A percentile compares a stretch with the other conserved stretches of the same genome.
Evolutionary conservation across 1,139 yeast genomes (phyloP).

Genomic region (Saccharomyces hybrid): DNA sequence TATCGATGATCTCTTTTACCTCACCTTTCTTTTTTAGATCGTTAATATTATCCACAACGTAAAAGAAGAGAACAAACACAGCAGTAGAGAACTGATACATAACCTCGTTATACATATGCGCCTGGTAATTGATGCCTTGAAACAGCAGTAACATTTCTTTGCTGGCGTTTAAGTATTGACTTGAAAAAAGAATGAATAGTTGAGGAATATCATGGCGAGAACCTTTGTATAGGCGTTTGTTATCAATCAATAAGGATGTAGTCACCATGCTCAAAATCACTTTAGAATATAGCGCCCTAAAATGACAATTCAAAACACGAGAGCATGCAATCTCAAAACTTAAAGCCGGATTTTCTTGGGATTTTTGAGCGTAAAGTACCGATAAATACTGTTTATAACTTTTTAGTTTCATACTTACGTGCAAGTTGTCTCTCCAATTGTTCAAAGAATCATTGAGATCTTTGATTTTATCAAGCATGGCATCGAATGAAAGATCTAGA

Average conservation of each 20-base stretch:
- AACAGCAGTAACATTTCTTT: conserved; percentile 15
- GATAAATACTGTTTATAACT: conserved; percentile 21
- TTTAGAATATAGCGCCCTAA: conserved; percentile 15
- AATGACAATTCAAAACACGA: conserved; percentile 20
- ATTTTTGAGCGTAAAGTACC: conserved; percentile 15
- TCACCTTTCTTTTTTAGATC: conserved; percentile 6
- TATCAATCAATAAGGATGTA: conserved; percentile 17
- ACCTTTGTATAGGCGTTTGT: conserved; percentile 9
- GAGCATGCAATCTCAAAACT: conserved; percentile 21
- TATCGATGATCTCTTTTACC: conserved; percentile 9
- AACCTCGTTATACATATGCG: conserved; percentile 18
- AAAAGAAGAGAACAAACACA: conserved; percentile 14
- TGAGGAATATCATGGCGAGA: conserved; percentile 13
- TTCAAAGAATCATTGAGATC: conserved; percentile 14
- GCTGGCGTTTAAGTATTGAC: conserved; percentile 11
- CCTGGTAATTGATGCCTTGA: conserved; percentile 16
- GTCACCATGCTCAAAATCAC: conserved; percentile 17
- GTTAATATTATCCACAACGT: conserved; percentile 16
- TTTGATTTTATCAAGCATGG: conserved; percentile 16
- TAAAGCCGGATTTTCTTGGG: conserved; percentile 16
- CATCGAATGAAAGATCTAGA: conserved; percentile 17
- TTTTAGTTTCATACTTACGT: conserved; percentile 19
- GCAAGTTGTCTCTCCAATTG: conserved; percentile 22
- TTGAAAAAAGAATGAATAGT: conserved; percentile 11
- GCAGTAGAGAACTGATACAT: conserved; percentile 19